A percentile compares a stretch with the other conserved stretches of the same genome.
Evolutionary conservation across 192 early-diverging fungal genomes (phyloP).

Genomic region (Coemansia sp.): DNA sequence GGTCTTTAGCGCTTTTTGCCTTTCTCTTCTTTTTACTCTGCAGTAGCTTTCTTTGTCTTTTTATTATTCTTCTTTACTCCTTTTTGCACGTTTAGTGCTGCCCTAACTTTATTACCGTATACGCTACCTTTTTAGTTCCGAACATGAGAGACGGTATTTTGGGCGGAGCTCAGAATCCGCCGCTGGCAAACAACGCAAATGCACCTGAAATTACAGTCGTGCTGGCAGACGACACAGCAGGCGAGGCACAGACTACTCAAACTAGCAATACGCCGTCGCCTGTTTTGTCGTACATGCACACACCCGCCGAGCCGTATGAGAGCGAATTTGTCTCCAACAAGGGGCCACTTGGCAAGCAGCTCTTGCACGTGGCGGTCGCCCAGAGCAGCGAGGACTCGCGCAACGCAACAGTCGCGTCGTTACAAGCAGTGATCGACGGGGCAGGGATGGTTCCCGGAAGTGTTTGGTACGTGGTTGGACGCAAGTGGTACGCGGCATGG

Average conservation of each 20-base stretch:
- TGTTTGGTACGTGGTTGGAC: constrained; percentile 55
- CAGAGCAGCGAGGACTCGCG: background rate
- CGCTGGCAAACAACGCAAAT: background rate
- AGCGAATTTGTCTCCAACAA: constrained; percentile 1
- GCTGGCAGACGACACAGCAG: background rate
- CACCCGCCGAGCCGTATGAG: constrained; percentile 38
- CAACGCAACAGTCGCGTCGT: constrained; percentile 15
- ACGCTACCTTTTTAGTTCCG: background rate
- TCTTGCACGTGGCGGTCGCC: background rate
- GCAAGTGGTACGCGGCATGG: constrained; percentile 51
- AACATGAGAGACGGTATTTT: background rate
- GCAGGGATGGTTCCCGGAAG: constrained; percentile 35
- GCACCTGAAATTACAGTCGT: constrained; percentile 6
- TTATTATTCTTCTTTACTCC: background rate
- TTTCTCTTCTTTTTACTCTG: background rate
- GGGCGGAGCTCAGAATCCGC: constrained; percentile 1
- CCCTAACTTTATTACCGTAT: background rate
- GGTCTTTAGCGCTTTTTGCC: background rate
- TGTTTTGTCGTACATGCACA: constrained; percentile 29
- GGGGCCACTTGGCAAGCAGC: background rate
- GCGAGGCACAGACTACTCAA: background rate
- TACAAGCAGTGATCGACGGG: constrained; percentile 20
- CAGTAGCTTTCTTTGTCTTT: background rate
- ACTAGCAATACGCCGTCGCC: constrained; percentile 4
- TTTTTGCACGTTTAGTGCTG: background rate